Percentiles rank a stretch among this genome's conserved stretches.
Conservation (phyloP, 2,329 filamentous ascomycete species). For the Pestalotiopsis sp. region DNA sequence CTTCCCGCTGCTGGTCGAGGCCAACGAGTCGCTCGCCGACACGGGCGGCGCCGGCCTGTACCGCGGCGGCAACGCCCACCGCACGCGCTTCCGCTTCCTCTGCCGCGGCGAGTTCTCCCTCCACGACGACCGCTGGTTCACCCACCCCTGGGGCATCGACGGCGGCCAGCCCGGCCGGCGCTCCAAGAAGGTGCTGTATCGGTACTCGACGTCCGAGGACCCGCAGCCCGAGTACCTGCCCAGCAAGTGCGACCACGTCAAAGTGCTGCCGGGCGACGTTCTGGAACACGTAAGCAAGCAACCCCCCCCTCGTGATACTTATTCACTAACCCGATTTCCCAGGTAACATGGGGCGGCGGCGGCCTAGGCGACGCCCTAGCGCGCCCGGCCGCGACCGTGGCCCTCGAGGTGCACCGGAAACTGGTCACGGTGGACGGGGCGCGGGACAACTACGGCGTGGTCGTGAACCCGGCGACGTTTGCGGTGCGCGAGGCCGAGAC, state of each 20-base stretch:
- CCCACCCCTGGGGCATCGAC: slow-evolving; percentile 50
- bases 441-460: slow-evolving; percentile 45
- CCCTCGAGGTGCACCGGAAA: slow-evolving; percentile 45
- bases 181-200: slow-evolving; percentile 44
- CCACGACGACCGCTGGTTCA: slow-evolving; percentile 52
- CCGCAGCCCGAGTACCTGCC: slow-evolving; percentile 38
- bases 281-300: slow-evolving; percentile 43
- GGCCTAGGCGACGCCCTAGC: slow-evolving; percentile 49
- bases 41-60: slow-evolving; percentile 49
- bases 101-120: slow-evolving; percentile 47
- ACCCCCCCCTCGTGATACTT: too few species aligned
- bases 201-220: slow-evolving; percentile 37
- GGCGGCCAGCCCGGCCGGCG: slow-evolving; percentile 45
- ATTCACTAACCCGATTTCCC: too few species aligned
- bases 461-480: slow-evolving; percentile 38
- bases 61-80: slow-evolving; percentile 50
- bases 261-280: slow-evolving; percentile 46
- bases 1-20: slow-evolving; percentile 49
- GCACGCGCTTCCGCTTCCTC: slow-evolving; percentile 49
- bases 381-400: slow-evolving; percentile 44
- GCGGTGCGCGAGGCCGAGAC: slow-evolving; percentile 39
- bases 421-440: slow-evolving; percentile 46
- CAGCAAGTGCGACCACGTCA: slow-evolving; percentile 50
- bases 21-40: slow-evolving; percentile 48
- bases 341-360: slow-evolving; percentile 48